Evolutionary conservation across 164 flowering plant species (phyloP), one percentile per base, ranked within the genome.

Genomic region (Umbellularia californica): DNA sequence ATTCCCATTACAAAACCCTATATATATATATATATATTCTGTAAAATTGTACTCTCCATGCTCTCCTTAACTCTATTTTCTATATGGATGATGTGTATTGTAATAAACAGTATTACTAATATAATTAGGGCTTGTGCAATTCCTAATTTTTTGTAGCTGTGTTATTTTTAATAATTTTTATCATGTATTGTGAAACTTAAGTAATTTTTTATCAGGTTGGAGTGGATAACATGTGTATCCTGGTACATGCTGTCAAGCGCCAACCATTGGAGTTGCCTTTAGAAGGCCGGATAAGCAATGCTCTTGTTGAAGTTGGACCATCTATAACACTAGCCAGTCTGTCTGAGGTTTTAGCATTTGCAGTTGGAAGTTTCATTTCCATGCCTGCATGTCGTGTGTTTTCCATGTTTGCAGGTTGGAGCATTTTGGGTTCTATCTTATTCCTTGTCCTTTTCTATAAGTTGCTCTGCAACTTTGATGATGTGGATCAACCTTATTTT

Each of bases 301-400:
- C 97, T 30, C 94, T 95, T 74, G 97, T 90, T 74, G 98, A 92
- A 85, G 97, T 95, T 73, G 98, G 98, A 58, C 98, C 98, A 77
- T 95, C 97, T 63, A 95, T 95, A 70, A 95, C 97, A 72, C 88
- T 95, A 70, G 98, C 97, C 72, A 95, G 98, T 83, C 72, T 92
- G 30, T 86, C 97, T 58, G 97, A 92, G 83, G 97, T 93, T 74
- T 77, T 96, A 74, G 99, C 98, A 63, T 96, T 96, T 88, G 97
- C 99, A 10, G 97, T 92, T 82, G 99, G 98, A 82, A 87, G 89
- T 82, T 92, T 96, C 77, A 96, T 96, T 75, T 90, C 97, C 9
- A 94, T 96, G 98, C 99, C 99, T 58, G 99, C 99, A 67, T 89
- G 94, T 75, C 97, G 98, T 64, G 94, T 94, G 50, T 96, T 96